Evolutionary conservation across 2,329 filamentous ascomycete species (phyloP).

Genomic region (Myotisia sp.): DNA sequence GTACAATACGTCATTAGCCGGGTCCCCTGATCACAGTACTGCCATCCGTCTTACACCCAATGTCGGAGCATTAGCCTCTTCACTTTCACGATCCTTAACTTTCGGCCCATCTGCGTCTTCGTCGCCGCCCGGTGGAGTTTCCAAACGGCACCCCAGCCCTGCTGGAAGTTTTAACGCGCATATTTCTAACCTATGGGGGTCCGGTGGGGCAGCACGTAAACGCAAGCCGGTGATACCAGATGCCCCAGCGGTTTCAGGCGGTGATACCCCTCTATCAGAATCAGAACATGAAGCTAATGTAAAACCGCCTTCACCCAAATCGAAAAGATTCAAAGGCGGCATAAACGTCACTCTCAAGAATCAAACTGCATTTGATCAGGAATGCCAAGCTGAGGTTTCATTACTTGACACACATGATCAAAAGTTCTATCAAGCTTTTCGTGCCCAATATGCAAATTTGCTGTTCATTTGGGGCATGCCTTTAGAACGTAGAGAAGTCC

Average conservation of each 20-base stretch:
- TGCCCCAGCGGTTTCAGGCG: conserved; percentile 20
- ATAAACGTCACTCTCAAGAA: conserved; percentile 43
- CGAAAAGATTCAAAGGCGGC: conserved; percentile 10
- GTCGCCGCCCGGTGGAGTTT: conserved; percentile 22
- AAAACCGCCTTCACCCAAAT: conserved; percentile 19
- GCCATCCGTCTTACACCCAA: conserved; percentile 27
- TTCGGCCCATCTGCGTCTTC: conserved; percentile 31
- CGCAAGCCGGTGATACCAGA: conserved; percentile 14
- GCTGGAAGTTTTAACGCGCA: conserved; percentile 23
- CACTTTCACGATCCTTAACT: conserved; percentile 32
- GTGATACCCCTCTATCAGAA: conserved; percentile 18
- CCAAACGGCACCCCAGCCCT: conserved; percentile 26
- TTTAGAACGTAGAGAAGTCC: conserved; percentile 41
- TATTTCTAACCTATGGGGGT: conserved; percentile 19
- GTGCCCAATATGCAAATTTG: conserved; percentile 43
- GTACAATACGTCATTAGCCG: conserved; percentile 26
- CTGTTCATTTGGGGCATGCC: conserved; percentile 45
- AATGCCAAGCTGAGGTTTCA: conserved; percentile 32
- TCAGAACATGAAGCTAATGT: conserved; percentile 27
- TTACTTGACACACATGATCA: conserved; percentile 38
- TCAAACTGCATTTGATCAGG: conserved; percentile 41
- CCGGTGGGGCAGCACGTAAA: conserved; percentile 14
- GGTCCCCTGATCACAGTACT: conserved; percentile 29
- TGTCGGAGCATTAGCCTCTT: conserved; percentile 31
- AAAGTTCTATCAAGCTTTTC: conserved; percentile 38